These are phyloP conservation scores for Arthrobotrys entomopaga DNA, from an alignment of 2,329 filamentous ascomycete genomes.

Conservation along the genomic window DNA sequence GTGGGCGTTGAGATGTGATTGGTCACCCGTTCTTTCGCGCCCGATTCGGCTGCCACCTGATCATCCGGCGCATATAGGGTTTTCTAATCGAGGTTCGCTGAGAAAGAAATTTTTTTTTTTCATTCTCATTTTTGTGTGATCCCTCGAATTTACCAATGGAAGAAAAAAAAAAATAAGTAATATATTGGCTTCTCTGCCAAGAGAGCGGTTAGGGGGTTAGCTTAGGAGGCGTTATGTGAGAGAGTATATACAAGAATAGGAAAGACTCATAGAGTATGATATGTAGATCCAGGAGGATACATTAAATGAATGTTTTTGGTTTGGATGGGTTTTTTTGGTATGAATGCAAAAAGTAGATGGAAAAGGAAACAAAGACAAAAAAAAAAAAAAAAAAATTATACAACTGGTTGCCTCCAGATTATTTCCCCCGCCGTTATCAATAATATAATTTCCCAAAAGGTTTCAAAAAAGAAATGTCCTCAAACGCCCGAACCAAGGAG, in stretches of 20 bases:
- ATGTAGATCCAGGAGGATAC: constrained; percentile 40
- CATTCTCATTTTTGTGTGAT: constrained; percentile 11
- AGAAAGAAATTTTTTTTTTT: constrained; percentile 26
- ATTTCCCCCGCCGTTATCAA: constrained; percentile 52
- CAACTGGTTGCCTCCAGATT: constrained; percentile 59
- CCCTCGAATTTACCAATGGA: not conserved
- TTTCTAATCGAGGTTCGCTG: not conserved
- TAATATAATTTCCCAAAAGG: constrained; percentile 56
- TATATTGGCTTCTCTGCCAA: not conserved
- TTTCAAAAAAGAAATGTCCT: constrained; percentile 60
- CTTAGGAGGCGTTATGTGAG: constrained; percentile 52
- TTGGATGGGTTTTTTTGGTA: constrained; percentile 38
- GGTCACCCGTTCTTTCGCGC: constrained; percentile 29
- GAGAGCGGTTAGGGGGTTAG: constrained; percentile 47
- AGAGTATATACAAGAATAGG: constrained; percentile 52
- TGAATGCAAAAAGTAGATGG: constrained; percentile 61
- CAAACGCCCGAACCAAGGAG: constrained; percentile 38
- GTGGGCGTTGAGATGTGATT: constrained; percentile 29
- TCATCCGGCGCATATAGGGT: constrained; percentile 20
- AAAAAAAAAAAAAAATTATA: constrained; percentile 61
- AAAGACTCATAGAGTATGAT: constrained; percentile 37
- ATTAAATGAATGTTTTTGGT: constrained; percentile 48
- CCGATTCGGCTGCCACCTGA: constrained; percentile 39
- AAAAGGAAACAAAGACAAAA: constrained; percentile 61
- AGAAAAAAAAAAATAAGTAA: not conserved